Percentiles rank a stretch among this genome's conserved stretches.
Evolutionary conservation across 2,329 filamentous ascomycete species (phyloP).

Genomic region (Talaromyces amestolkiae): DNA sequence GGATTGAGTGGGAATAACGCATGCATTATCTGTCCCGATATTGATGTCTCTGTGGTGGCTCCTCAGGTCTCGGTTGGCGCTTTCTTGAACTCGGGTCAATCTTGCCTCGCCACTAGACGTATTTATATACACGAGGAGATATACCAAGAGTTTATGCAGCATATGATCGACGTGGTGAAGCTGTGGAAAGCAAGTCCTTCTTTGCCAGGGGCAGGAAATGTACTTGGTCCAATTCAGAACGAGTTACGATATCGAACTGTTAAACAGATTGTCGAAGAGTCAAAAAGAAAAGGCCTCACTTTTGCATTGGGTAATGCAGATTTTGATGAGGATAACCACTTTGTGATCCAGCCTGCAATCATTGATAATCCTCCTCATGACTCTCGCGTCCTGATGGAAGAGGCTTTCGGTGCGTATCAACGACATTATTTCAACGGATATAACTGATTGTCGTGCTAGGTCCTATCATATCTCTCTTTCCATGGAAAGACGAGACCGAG

Average conservation of each 20-base stretch:
- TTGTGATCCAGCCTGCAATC: conserved; percentile 56
- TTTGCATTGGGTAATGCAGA: conserved; percentile 50
- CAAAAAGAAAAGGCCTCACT: conserved; percentile 51
- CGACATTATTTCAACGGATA: not conserved
- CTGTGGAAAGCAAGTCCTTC: conserved; percentile 25
- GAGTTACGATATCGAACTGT: conserved; percentile 59
- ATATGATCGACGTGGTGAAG: conserved; percentile 44
- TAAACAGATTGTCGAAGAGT: conserved; percentile 54
- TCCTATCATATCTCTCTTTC: conserved; percentile 60
- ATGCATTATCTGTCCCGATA: conserved; percentile 53
- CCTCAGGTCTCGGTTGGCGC: conserved; percentile 45
- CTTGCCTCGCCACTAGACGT: conserved; percentile 54
- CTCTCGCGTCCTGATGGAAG: conserved; percentile 53
- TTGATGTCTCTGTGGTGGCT: conserved; percentile 41
- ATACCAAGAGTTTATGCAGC: conserved; percentile 48
- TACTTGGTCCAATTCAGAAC: conserved; percentile 63
- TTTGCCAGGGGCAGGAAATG: conserved; percentile 37
- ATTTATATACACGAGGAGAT: conserved; percentile 59
- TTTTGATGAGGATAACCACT: conserved; percentile 42
- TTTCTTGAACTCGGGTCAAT: conserved; percentile 56
- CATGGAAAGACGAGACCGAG: conserved; percentile 53
- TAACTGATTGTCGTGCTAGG: conserved; percentile 30
- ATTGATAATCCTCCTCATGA: conserved; percentile 55
- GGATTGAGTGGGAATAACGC: conserved; percentile 58
- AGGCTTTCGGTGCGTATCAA: conserved; percentile 51